Conservation (phyloP, 345 rosid genomes). For the Camelina laxa region DNA sequence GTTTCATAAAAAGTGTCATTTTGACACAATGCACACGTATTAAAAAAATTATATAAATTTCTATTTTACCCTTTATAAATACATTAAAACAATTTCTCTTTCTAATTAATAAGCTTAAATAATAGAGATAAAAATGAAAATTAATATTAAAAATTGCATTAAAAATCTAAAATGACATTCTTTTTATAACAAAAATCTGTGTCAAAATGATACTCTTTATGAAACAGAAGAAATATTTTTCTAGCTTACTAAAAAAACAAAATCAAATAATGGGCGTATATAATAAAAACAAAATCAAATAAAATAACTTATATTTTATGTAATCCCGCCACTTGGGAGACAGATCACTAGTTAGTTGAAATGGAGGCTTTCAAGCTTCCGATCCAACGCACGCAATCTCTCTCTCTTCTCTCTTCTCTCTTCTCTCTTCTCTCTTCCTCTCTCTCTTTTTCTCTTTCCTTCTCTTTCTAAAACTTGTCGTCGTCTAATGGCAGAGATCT, state of each 20-base stretch:
- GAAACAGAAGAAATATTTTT: too few species aligned
- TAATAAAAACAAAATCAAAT: constrained; percentile 26
- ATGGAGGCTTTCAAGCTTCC: constrained; percentile 47
- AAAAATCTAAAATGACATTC: too few species aligned
- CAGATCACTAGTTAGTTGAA: constrained; percentile 50
- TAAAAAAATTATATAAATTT: too few species aligned
- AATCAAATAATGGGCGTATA: background rate
- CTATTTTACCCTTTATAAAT: too few species aligned
- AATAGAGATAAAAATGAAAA: too few species aligned
- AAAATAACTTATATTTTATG: constrained; percentile 23
- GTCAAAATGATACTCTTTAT: too few species aligned
- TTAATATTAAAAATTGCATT: too few species aligned
- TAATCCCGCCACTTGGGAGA: constrained; percentile 49
- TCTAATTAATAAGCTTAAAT: too few species aligned
- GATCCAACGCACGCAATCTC: constrained; percentile 51
- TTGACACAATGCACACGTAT: too few species aligned
- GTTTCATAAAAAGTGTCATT: too few species aligned
- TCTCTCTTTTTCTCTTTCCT: constrained; percentile 1
- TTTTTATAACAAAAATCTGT: too few species aligned
- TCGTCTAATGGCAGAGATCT: constrained; percentile 42
- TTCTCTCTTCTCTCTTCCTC: constrained; percentile 7
- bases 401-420: constrained; percentile 17
- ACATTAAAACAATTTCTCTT: too few species aligned
- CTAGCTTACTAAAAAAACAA: background rate
- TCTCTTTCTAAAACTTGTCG: constrained; percentile 10